Evolutionary conservation across 805 yeast species (phyloP).

Genomic region (Komagataella populi): DNA sequence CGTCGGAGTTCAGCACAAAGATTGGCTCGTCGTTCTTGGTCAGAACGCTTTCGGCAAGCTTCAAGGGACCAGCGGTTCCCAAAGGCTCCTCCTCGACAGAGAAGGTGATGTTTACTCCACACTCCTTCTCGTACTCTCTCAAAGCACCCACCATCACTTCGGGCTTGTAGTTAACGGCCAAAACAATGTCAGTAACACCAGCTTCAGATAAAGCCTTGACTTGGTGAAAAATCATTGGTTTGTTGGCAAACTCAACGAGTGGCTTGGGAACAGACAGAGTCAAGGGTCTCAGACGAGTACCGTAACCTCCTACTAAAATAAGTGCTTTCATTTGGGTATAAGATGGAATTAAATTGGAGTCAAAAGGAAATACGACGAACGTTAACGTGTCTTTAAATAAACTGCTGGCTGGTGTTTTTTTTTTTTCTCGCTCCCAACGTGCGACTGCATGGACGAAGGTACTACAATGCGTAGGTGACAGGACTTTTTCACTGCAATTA

Average conservation of each 20-base stretch:
- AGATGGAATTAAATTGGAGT: not conserved
- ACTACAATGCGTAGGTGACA: not conserved
- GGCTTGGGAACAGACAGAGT: slow-evolving; percentile 94
- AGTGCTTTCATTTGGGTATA: slow-evolving; percentile 66
- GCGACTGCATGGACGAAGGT: not conserved
- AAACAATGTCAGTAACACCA: slow-evolving; percentile 96
- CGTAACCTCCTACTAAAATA: slow-evolving; percentile 98
- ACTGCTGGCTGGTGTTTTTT: not conserved
- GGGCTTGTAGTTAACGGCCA: slow-evolving; percentile 98
- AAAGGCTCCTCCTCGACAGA: slow-evolving; percentile 98
- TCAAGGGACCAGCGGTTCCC: slow-evolving; percentile 99
- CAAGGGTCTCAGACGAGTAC: slow-evolving; percentile 98
- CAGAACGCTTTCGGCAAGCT: slow-evolving; percentile 87
- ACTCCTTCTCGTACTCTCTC: slow-evolving; percentile 86
- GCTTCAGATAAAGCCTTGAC: slow-evolving; percentile 96
- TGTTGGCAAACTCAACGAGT: slow-evolving; percentile 94
- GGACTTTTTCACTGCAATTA: not conserved
- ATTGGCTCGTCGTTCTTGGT: slow-evolving; percentile 93
- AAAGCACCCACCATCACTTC: slow-evolving; percentile 96
- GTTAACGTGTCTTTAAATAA: not conserved
- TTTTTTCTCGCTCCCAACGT: not conserved
- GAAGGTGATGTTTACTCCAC: slow-evolving; percentile 90
- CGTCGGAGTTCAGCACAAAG: slow-evolving; percentile 96
- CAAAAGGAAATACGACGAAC: not conserved
- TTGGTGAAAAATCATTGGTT: slow-evolving; percentile 98